Percentiles rank a stretch among this genome's conserved stretches.
Evolutionary conservation across 1,284 basidiomycete genomes (phyloP).

Genomic region (Ganoderma sinense): DNA sequence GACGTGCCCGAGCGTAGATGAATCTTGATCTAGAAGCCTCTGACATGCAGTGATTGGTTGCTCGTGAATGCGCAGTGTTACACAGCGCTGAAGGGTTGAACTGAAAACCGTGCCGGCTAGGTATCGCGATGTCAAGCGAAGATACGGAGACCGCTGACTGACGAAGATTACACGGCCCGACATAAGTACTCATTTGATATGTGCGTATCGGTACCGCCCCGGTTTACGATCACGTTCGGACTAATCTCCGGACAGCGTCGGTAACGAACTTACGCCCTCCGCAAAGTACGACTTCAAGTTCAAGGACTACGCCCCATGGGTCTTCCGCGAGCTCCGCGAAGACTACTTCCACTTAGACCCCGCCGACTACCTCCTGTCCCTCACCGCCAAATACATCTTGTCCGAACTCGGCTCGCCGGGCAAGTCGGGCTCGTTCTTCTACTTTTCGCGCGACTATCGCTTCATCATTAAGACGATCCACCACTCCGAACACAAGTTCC

Average conservation of each 20-base stretch:
- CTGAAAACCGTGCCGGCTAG: conserved; percentile 55
- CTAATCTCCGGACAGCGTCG: conserved; percentile 64
- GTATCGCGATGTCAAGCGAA: conserved; percentile 98
- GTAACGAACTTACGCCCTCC: conserved; percentile 96
- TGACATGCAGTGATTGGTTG: no score
- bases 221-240: conserved; percentile 6
- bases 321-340: conserved; percentile 95
- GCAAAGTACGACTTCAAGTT: conserved; percentile 99
- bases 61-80: no score
- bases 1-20: no score
- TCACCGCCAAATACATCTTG: conserved; percentile 97
- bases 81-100: no score
- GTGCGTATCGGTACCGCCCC: conserved; percentile 55
- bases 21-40: no score
- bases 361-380: conserved; percentile 94
- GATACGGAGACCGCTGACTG: conserved; percentile 83
- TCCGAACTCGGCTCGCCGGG: conserved; percentile 98
- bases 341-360: conserved; percentile 96
- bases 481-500: conserved; percentile 93
- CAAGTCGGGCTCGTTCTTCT: conserved; percentile 99
- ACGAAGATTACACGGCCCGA: conserved; percentile 88
- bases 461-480: conserved; percentile 99
- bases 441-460: conserved; percentile 98
- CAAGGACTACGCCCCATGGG: conserved; percentile 99
- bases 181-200: conserved; percentile 99